A percentile compares a stretch with the other conserved stretches of the same genome.
These are phyloP conservation scores for Colletotrichum eremochloae DNA, from an alignment of 2,329 filamentous ascomycete genomes.

Conservation along the genomic window DNA sequence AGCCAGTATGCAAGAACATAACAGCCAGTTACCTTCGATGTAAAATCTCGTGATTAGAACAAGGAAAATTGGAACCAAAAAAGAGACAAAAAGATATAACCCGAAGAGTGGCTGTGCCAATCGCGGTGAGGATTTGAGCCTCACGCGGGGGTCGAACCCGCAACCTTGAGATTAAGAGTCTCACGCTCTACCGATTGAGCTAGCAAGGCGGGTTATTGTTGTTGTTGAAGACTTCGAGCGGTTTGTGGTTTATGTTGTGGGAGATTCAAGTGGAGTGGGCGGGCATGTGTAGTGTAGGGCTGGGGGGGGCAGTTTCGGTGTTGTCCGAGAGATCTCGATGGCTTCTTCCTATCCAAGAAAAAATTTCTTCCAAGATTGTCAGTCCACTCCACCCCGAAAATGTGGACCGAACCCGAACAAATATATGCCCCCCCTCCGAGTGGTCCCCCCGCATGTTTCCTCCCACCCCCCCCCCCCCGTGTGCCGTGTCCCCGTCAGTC, in stretches of 20 bases:
- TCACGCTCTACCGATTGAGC: constrained; percentile 81
- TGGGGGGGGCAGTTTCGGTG: constrained; percentile 5
- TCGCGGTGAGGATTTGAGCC: constrained; percentile 44
- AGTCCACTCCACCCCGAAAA: background rate
- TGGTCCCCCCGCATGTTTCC: too few species aligned
- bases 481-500: too few species aligned
- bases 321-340: constrained; percentile 20
- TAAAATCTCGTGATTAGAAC: too few species aligned
- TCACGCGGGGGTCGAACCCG: constrained; percentile 47
- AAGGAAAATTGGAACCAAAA: background rate
- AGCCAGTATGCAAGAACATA: too few species aligned
- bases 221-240: accelerated
- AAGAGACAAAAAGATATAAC: background rate
- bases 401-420: background rate
- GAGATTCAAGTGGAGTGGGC: background rate
- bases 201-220: constrained; percentile 55
- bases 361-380: background rate
- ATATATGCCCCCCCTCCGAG: background rate
- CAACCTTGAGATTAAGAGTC: constrained; percentile 67
- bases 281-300: background rate
- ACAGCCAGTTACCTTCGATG: too few species aligned
- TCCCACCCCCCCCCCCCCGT: constrained; percentile 24
- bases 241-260: background rate
- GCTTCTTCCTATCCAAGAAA: background rate
- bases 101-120: constrained; percentile 14